These are phyloP conservation scores for Pulveroboletus sp. DNA, from an alignment of 768 basidiomycete genomes.

Conservation along the genomic window DNA sequence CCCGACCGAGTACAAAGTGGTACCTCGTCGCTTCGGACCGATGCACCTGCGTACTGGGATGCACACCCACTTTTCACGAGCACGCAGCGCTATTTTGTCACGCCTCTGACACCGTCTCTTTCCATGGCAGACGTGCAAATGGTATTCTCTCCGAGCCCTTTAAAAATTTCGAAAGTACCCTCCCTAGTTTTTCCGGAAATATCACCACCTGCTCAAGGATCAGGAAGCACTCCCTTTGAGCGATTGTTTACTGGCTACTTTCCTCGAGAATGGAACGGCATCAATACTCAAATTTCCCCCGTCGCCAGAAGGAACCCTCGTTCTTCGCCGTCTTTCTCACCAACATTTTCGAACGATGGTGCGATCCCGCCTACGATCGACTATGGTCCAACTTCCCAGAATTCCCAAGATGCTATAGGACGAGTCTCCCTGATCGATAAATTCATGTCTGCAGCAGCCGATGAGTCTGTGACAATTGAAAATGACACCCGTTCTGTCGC, in stretches of 20 bases:
- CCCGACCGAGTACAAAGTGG: slow-evolving; percentile 8
- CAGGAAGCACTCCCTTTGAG: slow-evolving; percentile 27
- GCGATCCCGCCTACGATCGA: not conserved
- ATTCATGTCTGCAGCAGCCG: slow-evolving; percentile 24
- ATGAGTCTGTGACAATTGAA: slow-evolving; percentile 6
- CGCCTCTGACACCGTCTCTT: slow-evolving; percentile 12
- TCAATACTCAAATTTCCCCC: slow-evolving; percentile 20
- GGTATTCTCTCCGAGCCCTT: slow-evolving; percentile 28
- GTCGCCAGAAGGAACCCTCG: slow-evolving; percentile 10
- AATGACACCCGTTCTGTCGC: not conserved
- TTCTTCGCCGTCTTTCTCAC: slow-evolving; percentile 4
- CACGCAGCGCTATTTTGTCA: slow-evolving; percentile 7
- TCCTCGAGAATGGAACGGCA: slow-evolving; percentile 15
- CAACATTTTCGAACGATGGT: not conserved
- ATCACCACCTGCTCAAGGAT: slow-evolving; percentile 26
- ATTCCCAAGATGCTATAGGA: slow-evolving; percentile 1
- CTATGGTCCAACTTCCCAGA: slow-evolving; percentile 4
- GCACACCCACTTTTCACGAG: not conserved
- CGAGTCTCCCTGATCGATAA: slow-evolving; percentile 27
- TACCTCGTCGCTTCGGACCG: not conserved
- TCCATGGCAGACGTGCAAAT: slow-evolving; percentile 5
- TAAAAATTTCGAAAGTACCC: slow-evolving; percentile 16
- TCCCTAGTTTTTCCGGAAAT: slow-evolving; percentile 20
- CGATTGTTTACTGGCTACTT: slow-evolving; percentile 23
- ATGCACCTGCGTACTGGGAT: not conserved